Evolutionary conservation across 139 green algal genomes (phyloP).

Genomic region (Chlorella sp.): DNA sequence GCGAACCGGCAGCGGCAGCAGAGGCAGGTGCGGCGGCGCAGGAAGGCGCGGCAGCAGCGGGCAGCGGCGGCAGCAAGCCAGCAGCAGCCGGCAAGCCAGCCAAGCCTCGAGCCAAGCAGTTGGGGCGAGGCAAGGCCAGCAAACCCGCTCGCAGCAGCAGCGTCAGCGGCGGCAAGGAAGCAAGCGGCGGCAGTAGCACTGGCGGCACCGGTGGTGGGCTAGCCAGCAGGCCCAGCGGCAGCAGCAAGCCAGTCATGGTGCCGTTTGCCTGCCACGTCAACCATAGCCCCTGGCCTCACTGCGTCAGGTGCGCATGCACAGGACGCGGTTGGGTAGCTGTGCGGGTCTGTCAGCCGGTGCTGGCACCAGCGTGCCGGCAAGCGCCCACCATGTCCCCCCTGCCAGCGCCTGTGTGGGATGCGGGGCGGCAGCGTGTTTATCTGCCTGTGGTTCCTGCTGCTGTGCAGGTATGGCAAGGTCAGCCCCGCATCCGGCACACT

Average conservation of each 20-base stretch:
- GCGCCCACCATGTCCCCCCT: too few species aligned
- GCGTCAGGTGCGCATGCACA: conserved; percentile 59
- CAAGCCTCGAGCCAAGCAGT: neutral
- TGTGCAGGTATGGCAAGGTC: conserved; percentile 56
- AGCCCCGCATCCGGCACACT: conserved; percentile 44
- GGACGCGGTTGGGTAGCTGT: too few species aligned
- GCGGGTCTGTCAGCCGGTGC: too few species aligned
- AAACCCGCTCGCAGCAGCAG: neutral
- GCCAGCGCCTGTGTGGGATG: too few species aligned
- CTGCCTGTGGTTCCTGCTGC: too few species aligned
- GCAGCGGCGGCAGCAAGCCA: neutral
- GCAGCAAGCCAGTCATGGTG: conserved; percentile 60
- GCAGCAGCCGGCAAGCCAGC: neutral
- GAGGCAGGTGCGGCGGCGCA: neutral
- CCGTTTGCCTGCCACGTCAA: conserved; percentile 76
- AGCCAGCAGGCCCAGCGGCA: too few species aligned
- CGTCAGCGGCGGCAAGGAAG: too few species aligned
- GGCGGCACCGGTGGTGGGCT: too few species aligned
- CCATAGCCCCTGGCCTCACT: conserved; percentile 73
- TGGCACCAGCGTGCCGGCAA: too few species aligned
- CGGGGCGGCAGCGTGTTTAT: too few species aligned
- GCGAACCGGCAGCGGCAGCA: neutral
- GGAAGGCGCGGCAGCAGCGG: neutral
- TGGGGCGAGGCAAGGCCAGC: neutral
- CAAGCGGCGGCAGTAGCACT: neutral